Conservation (phyloP, 805 yeast genomes). For the Saccharomyces eubayanus region DNA sequence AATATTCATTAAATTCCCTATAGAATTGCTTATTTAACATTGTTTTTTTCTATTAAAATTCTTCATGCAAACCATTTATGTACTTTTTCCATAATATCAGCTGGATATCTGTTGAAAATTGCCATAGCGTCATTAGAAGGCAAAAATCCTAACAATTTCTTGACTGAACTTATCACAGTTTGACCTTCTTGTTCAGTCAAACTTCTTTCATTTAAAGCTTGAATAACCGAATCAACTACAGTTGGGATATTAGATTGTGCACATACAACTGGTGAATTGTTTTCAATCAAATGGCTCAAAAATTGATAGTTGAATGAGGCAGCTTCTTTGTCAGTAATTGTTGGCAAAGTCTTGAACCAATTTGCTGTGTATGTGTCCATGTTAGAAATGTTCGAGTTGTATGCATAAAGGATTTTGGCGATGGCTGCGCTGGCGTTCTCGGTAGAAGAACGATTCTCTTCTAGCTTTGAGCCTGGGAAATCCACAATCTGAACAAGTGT, state of each 20-base stretch:
- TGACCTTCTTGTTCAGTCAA: conserved; percentile 67
- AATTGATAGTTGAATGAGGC: conserved; percentile 79
- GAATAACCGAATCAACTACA: conserved; percentile 60
- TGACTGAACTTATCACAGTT: conserved; percentile 51
- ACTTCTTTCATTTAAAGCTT: conserved; percentile 62
- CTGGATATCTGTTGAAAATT: conserved; percentile 53
- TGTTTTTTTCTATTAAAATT: not conserved
- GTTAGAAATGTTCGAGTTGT: conserved; percentile 51
- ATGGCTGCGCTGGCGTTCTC: conserved; percentile 79
- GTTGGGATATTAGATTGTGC: conserved; percentile 43
- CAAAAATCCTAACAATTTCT: conserved; percentile 51
- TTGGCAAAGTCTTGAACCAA: conserved; percentile 81
- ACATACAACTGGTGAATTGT: conserved; percentile 50
- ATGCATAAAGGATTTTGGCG: conserved; percentile 69
- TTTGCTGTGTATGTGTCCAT: conserved; percentile 53
- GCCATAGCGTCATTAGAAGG: conserved; percentile 65
- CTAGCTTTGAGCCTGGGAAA: conserved; percentile 76
- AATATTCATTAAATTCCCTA: not conserved
- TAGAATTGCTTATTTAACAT: not conserved
- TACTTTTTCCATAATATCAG: conserved; percentile 51
- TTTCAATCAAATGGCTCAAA: conserved; percentile 60
- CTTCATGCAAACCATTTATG: conserved; percentile 48
- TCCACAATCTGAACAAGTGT: conserved; percentile 64
- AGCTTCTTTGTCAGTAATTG: conserved; percentile 76
- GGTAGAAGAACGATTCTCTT: conserved; percentile 77